Base-by-base conservation (phyloP, 164 flowering plant species). In the Sextonia rubra region DNA sequence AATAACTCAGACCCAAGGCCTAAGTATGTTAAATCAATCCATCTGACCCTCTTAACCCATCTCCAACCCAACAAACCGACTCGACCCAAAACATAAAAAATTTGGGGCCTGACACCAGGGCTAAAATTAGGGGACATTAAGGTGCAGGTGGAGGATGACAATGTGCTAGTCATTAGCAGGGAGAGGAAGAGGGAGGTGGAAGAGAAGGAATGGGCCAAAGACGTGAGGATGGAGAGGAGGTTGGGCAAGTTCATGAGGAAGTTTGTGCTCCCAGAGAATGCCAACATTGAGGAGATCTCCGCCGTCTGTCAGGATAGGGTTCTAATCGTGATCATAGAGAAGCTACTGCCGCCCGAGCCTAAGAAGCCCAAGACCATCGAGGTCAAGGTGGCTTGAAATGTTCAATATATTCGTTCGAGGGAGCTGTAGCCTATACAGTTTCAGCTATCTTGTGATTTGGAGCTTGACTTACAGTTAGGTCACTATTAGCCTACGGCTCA, bases 71-170 rank as follows among this genome's bases (percentile, higher is more conserved):
- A n/a, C n/a, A n/a, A n/a, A n/a, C n/a, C n/a, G n/a, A n/a, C n/a
- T n/a, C n/a, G n/a, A n/a, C n/a, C n/a, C n/a, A n/a, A n/a, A n/a
- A n/a, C n/a, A n/a, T n/a, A n/a, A n/a, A n/a, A n/a, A n/a, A n/a
- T n/a, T n/a, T n/a, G n/a, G n/a, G n/a, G n/a, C n/a, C n/a, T n/a
- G 89, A 88, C 83, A 86, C 89, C 88, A 17, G 91, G 91, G 24
- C 26, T 85, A 56, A 83, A 82, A 68, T n/a, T 77, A 2, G 80
- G 73, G 5, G 82, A 84, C 58, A 80, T 86, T 71, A 84, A 87
- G 81, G 88, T 83, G 20, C 86, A 82, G 77, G 76, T 88, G 27
- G 89, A 86, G 79, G 88, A 85, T 12, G 83, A 69, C 74, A 88
- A 82, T 9, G 79, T 79, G 61, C 73, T 88, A 47, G 55, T 72